phyloP scores from a whole-genome alignment of 2,329 filamentous ascomycete genomes.

The Aspergillus transmontanensis region DNA sequence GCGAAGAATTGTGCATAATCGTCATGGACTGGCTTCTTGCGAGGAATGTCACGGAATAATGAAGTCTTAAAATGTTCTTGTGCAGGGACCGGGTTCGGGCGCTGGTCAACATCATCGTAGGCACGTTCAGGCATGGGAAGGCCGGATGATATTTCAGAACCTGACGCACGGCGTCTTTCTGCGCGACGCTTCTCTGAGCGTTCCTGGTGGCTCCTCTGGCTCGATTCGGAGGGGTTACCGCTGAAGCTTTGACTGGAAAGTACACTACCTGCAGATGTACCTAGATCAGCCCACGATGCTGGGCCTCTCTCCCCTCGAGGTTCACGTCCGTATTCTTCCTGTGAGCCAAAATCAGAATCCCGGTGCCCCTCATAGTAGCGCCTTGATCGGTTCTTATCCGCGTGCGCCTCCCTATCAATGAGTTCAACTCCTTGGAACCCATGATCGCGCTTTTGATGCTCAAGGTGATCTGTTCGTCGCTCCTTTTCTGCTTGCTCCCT shows the following conservation, averaged over 20 bases:
- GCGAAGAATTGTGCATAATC: conserved; percentile 47
- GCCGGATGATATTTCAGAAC: conserved; percentile 26
- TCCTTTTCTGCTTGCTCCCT: conserved; percentile 58
- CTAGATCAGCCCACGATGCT: conserved; percentile 38
- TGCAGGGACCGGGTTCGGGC: conserved; percentile 13
- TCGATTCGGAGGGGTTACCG: conserved; percentile 33
- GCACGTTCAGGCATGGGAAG: conserved; percentile 25
- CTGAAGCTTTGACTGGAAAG: conserved; percentile 33
- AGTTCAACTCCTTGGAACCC: conserved; percentile 28
- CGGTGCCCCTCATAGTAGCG: conserved; percentile 23
- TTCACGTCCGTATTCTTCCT: conserved; percentile 1
- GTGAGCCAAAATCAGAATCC: conserved; percentile 16
- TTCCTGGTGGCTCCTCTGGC: conserved; percentile 38
- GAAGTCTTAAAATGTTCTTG: conserved; percentile 27
- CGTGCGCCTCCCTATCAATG: conserved; percentile 28
- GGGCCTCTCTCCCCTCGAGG: conserved; percentile 33
- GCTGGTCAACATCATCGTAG: conserved; percentile 23
- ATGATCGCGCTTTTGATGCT: conserved; percentile 24
- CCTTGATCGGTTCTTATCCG: conserved; percentile 20
- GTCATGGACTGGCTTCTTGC: conserved; percentile 41
- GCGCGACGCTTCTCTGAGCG: conserved; percentile 43
- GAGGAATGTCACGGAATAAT: conserved; percentile 32
- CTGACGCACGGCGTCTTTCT: conserved; percentile 38
- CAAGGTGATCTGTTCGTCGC: conserved; percentile 32
- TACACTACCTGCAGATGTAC: conserved; percentile 49